Base-by-base conservation (phyloP, 768 basidiomycete species). In the Xerocomus spinulosus region DNA sequence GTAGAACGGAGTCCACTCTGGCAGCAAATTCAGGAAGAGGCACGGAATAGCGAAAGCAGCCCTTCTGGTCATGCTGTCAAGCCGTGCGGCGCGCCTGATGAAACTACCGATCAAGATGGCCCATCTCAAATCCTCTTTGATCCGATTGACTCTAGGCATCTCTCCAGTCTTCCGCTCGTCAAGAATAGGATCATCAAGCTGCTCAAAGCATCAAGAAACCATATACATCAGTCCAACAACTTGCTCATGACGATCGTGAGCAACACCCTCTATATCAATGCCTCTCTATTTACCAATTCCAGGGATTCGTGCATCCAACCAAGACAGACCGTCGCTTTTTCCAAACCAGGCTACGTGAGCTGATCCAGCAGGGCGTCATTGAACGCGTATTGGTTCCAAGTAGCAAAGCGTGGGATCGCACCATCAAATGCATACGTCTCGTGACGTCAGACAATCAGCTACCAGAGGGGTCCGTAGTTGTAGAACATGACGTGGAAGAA, bases 281-380 rank as follows among this genome's bases (percentile, higher is more conserved):
- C 32, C 12, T 26, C 15, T 21, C 4, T 17, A n/a, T 42, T 46
- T 28, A 5, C 26, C 26, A 44, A 18, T 44, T 34, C 4, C 48
- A 92, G 89, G 90, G 90, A 3, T 89, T 89, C 61, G 56, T 72
- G 18, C 82, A 83, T 61, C 87, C 87, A 26, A 81, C 78, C 5
- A 87, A 83, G 64, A 79, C 80, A 4, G 84, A 91, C 55, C 78
- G 90, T n/a, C 79, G 90, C 13, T 89, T 91, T 58, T 90, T 93
- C 62, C 81, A 83, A 59, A 79, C 76, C 29, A 76, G 89, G 36
- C 70, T 92, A 33, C 78, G 81, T 3, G 87, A 86, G 54, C 72
- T 93, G 57, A 76, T 87, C 17, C 77, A 81, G 44, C 79, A 85
- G 59, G 82, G 87, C 7, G 58, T 87, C 32, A 76, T 93, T 29